phyloP scores from a whole-genome alignment of 306 rosid genomes.

The Corylus heterophylla region DNA sequence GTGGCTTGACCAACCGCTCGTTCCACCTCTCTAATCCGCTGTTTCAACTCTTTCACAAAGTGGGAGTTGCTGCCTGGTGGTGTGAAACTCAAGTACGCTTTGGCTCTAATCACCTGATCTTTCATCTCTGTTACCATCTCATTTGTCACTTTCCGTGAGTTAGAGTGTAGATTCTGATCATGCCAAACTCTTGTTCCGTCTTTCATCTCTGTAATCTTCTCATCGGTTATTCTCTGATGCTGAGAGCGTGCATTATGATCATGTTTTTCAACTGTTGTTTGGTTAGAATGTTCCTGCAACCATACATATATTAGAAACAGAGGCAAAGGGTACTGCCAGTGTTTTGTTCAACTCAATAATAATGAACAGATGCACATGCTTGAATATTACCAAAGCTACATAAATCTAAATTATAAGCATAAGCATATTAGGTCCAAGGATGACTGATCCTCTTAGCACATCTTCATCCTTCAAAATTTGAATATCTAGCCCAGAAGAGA shows the following conservation, averaged over 20 bases:
- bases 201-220: slow-evolving; percentile 32
- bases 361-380: slow-evolving; percentile 11
- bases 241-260: slow-evolving; percentile 34
- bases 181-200: slow-evolving; percentile 28
- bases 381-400: not conserved
- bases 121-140: slow-evolving; percentile 67
- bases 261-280: slow-evolving; percentile 20
- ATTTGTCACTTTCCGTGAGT: slow-evolving; percentile 35
- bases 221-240: slow-evolving; percentile 31
- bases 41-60: slow-evolving; percentile 76
- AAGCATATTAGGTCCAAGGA: too few relatives aligned
- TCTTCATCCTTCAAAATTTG: not conserved
- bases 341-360: not conserved
- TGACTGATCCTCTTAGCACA: not conserved
- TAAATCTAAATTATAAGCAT: too few relatives aligned
- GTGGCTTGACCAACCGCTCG: slow-evolving; percentile 63
- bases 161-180: slow-evolving; percentile 36
- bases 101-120: slow-evolving; percentile 88
- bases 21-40: slow-evolving; percentile 76
- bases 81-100: slow-evolving; percentile 64
- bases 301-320: slow-evolving; percentile 20
- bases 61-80: slow-evolving; percentile 72
- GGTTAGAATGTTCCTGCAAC: slow-evolving; percentile 45
- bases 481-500: not conserved
- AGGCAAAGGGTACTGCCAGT: slow-evolving; percentile 11